Evolutionary conservation across 208 protist genomes (phyloP).

Genomic region (Kentomonas sorsogonicus): DNA sequence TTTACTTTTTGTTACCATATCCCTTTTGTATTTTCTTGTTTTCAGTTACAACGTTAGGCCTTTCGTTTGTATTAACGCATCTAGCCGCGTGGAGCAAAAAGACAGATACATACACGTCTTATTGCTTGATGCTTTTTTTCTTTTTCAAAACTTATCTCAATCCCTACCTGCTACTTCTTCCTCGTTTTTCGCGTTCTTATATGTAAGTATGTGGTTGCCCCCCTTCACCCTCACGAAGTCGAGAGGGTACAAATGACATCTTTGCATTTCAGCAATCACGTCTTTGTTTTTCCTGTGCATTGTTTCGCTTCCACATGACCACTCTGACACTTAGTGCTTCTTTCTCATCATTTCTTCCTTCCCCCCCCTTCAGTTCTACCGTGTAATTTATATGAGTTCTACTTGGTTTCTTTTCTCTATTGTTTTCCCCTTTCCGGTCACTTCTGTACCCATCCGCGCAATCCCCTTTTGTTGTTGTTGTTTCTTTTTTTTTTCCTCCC

Average conservation of each 20-base stretch:
- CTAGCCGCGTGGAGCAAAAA: background rate
- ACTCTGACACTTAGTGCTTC: too few relatives aligned
- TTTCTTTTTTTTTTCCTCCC: too few relatives aligned
- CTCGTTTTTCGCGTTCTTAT: background rate
- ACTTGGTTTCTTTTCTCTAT: background rate
- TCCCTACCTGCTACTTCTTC: background rate
- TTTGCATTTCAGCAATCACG: too few relatives aligned
- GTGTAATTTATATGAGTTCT: too few relatives aligned
- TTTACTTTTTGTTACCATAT: constrained; percentile 4
- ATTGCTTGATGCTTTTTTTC: constrained; percentile 5
- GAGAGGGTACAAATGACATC: too few relatives aligned
- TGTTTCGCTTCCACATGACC: too few relatives aligned
- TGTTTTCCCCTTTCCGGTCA: background rate
- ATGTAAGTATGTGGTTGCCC: background rate
- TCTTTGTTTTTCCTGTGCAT: too few relatives aligned
- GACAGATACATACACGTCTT: background rate
- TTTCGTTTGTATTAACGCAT: background rate
- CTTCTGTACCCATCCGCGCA: too few relatives aligned
- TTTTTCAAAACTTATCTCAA: background rate
- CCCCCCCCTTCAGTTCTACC: too few relatives aligned
- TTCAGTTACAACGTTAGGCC: background rate
- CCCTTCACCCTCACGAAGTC: too few relatives aligned
- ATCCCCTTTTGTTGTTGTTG: too few relatives aligned
- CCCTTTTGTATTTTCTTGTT: constrained; percentile 1
- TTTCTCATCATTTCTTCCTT: too few relatives aligned